phyloP scores from a whole-genome alignment of 495 filamentous ascomycete genomes.

The Aspergillus mulundensis region DNA sequence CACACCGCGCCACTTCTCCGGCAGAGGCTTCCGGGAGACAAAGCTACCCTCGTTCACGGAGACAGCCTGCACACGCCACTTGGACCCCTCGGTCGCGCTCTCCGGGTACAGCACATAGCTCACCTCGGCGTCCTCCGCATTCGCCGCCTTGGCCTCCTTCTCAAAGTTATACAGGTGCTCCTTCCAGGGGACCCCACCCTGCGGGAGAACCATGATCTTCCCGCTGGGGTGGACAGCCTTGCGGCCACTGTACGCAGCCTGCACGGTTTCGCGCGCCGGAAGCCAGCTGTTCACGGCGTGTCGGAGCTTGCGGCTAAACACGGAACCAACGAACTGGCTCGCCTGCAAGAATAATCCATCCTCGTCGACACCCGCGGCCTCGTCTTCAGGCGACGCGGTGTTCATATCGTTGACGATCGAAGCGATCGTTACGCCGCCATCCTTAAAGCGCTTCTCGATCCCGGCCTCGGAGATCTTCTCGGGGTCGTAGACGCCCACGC shows the following conservation, averaged over 20 bases:
- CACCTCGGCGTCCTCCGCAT: constrained; percentile 44
- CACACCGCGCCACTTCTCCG: constrained; percentile 85
- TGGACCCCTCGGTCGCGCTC: constrained; percentile 59
- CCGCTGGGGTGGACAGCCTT: constrained; percentile 64
- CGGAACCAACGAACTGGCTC: constrained; percentile 75
- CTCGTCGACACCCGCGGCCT: constrained; percentile 64
- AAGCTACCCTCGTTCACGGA: constrained; percentile 77
- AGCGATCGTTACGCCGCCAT: constrained; percentile 76
- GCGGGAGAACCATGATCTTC: constrained; percentile 72
- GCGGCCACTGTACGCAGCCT: constrained; percentile 62
- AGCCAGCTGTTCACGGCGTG: constrained; percentile 62
- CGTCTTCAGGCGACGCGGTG: constrained; percentile 39
- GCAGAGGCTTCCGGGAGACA: constrained; percentile 81
- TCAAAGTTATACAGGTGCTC: constrained; percentile 93
- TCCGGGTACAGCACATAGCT: constrained; percentile 92
- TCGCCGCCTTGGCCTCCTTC: constrained; percentile 51
- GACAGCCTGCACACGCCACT: constrained; percentile 92
- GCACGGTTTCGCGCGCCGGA: constrained; percentile 76
- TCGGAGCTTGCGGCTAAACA: constrained; percentile 72
- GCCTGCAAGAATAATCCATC: constrained; percentile 75
- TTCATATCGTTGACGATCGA: constrained; percentile 84
- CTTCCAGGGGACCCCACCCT: constrained; percentile 82
- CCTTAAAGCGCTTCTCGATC: constrained; percentile 72
- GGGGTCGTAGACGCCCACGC: constrained; percentile 74
- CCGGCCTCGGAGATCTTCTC: constrained; percentile 57